These are phyloP conservation scores for Neurospora sp. DNA, from an alignment of 495 filamentous ascomycete species.

Conservation along the genomic window DNA sequence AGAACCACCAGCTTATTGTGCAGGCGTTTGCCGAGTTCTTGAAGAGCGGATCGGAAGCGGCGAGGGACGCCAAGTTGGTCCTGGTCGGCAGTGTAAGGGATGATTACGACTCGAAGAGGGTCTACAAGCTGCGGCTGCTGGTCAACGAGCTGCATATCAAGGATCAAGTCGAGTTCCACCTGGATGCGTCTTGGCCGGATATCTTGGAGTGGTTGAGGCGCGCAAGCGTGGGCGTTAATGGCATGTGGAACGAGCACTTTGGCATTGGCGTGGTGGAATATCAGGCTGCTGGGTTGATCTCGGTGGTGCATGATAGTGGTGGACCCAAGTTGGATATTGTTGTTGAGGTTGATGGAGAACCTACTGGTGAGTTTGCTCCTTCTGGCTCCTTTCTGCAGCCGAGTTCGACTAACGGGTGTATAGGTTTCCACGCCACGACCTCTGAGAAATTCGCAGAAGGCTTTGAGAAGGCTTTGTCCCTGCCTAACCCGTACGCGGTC, in stretches of 20 bases:
- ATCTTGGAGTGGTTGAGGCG: slow-evolving; percentile 67
- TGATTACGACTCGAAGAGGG: slow-evolving; percentile 69
- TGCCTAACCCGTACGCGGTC: slow-evolving; percentile 56
- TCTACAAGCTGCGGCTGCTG: slow-evolving; percentile 82
- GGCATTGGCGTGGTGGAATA: slow-evolving; percentile 98
- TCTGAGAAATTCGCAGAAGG: slow-evolving; percentile 64
- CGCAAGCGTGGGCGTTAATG: slow-evolving; percentile 79
- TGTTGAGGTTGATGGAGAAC: slow-evolving; percentile 59
- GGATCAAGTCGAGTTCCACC: slow-evolving; percentile 73
- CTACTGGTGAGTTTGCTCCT: slow-evolving; percentile 46
- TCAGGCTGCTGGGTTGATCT: slow-evolving; percentile 85
- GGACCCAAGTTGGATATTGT: slow-evolving; percentile 93
- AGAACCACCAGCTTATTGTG: slow-evolving; percentile 81
- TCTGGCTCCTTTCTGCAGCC: not conserved
- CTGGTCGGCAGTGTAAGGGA: slow-evolving; percentile 85
- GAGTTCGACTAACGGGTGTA: slow-evolving; percentile 6
- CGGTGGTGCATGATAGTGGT: slow-evolving; percentile 83
- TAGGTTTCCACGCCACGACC: slow-evolving; percentile 76
- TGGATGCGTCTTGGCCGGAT: slow-evolving; percentile 78
- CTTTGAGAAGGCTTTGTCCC: slow-evolving; percentile 63
- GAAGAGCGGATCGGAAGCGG: slow-evolving; percentile 25
- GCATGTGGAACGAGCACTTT: slow-evolving; percentile 99
- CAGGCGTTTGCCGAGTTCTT: slow-evolving; percentile 69
- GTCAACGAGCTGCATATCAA: slow-evolving; percentile 81
- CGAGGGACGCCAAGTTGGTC: slow-evolving; percentile 54